Conservation (phyloP, 768 basidiomycete species). For the Leccinum imitatum region DNA sequence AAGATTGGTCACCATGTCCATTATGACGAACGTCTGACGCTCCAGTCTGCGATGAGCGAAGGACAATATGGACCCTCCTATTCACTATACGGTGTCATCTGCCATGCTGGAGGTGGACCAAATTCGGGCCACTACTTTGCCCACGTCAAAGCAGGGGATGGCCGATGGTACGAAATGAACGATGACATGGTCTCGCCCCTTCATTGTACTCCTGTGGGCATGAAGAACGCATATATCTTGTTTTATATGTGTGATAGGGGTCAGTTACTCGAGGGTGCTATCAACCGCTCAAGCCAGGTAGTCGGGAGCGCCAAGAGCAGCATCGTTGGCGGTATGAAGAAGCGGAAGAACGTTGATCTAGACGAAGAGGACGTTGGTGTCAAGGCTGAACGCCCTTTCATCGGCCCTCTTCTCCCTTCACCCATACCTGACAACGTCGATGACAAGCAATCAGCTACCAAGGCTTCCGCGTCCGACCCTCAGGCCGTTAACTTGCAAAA, state of each 20-base stretch:
- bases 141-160: slow-evolving; percentile 67
- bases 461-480: slow-evolving; percentile 39
- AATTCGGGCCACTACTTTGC: slow-evolving; percentile 97
- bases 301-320: slow-evolving; percentile 31
- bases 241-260: slow-evolving; percentile 88
- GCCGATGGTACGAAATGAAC: slow-evolving; percentile 91
- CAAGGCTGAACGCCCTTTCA: slow-evolving; percentile 52
- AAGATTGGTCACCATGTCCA: slow-evolving; percentile 77
- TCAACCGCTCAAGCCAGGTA: slow-evolving; percentile 32
- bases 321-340: slow-evolving; percentile 49
- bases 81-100: slow-evolving; percentile 87
- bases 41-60: slow-evolving; percentile 82
- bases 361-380: slow-evolving; percentile 49
- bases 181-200: slow-evolving; percentile 69
- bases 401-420: slow-evolving; percentile 67
- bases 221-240: slow-evolving; percentile 88
- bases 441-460: slow-evolving; percentile 18
- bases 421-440: slow-evolving; percentile 25
- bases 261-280: slow-evolving; percentile 65
- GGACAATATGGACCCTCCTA: slow-evolving; percentile 76
- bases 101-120: slow-evolving; percentile 89
- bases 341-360: slow-evolving; percentile 45
- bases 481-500: slow-evolving; percentile 52
- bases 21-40: slow-evolving; percentile 74
- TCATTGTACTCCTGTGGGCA: slow-evolving; percentile 47